phyloP scores from a whole-genome alignment of 1,284 basidiomycete genomes.

The Wolfiporia cocos region DNA sequence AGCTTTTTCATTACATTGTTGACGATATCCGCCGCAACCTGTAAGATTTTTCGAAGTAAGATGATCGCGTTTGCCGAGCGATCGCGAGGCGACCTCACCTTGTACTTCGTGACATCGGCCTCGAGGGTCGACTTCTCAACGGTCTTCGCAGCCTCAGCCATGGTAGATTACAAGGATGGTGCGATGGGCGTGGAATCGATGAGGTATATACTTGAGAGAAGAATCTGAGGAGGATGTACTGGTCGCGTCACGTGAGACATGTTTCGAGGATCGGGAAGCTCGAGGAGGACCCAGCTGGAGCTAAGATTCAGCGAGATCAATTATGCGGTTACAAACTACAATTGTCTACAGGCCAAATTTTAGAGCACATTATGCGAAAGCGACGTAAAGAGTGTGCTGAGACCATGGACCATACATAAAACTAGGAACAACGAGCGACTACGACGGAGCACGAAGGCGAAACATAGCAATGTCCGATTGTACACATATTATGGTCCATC shows the following conservation, averaged over 20 bases:
- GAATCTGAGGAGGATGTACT: neutral
- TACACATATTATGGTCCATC: no score
- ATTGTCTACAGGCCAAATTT: no score
- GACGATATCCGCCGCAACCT: constrained; percentile 90
- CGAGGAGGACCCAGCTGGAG: no score
- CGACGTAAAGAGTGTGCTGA: no score
- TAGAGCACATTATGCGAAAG: no score
- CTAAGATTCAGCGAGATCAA: no score
- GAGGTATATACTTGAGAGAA: constrained; percentile 2
- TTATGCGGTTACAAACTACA: no score
- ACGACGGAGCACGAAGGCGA: no score
- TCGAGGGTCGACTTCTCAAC: constrained; percentile 46
- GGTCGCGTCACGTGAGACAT: constrained; percentile 2
- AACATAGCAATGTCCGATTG: no score
- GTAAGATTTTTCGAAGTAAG: neutral
- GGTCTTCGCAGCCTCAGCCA: constrained; percentile 44
- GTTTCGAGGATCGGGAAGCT: no score
- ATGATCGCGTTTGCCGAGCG: neutral
- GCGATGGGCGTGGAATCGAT: neutral
- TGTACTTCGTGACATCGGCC: constrained; percentile 80
- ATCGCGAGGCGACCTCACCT: constrained; percentile 38
- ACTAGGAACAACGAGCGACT: no score
- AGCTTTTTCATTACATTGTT: constrained; percentile 85
- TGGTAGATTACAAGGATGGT: constrained; percentile 19
- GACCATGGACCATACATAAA: no score